Evolutionary conservation across 768 basidiomycete species (phyloP).

Genomic region (Amanita rimosa): DNA sequence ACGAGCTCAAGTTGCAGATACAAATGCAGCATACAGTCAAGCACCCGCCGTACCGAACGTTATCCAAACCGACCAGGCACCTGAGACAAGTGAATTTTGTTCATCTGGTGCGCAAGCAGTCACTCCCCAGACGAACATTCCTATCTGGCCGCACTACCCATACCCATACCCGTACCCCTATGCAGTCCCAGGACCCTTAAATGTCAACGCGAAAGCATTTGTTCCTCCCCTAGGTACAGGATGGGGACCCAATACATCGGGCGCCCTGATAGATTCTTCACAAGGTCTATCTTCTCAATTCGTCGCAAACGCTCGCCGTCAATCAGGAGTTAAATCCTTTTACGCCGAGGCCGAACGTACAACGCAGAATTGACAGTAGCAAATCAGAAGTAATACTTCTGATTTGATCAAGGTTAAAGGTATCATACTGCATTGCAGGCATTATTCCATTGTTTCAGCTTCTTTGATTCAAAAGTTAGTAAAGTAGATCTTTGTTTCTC

Average conservation of each 20-base stretch:
- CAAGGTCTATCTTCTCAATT: not conserved
- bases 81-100: conserved; percentile 60
- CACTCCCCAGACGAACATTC: conserved; percentile 15
- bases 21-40: conserved; percentile 21
- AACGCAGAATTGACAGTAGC: conserved; percentile 10
- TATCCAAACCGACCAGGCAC: conserved; percentile 62
- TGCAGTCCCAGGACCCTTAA: conserved; percentile 8
- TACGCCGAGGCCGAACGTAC: conserved; percentile 13
- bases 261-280: not conserved
- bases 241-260: not conserved
- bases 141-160: conserved; percentile 11
- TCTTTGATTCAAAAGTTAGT: not conserved
- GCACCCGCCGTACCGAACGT: conserved; percentile 55
- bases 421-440: too few relatives aligned
- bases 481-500: too few relatives aligned
- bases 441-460: not conserved
- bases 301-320: conserved; percentile 11
- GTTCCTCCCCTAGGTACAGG: not conserved
- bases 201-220: conserved; percentile 2
- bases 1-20: conserved; percentile 21
- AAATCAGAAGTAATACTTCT: too few relatives aligned
- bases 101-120: conserved; percentile 33
- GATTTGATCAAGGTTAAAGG: too few relatives aligned
- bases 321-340: conserved; percentile 17
- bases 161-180: conserved; percentile 24